A percentile compares a stretch with the other conserved stretches of the same genome.
Conservation (phyloP, 2,329 filamentous ascomycete genomes). For the Monosporascus sp. region DNA sequence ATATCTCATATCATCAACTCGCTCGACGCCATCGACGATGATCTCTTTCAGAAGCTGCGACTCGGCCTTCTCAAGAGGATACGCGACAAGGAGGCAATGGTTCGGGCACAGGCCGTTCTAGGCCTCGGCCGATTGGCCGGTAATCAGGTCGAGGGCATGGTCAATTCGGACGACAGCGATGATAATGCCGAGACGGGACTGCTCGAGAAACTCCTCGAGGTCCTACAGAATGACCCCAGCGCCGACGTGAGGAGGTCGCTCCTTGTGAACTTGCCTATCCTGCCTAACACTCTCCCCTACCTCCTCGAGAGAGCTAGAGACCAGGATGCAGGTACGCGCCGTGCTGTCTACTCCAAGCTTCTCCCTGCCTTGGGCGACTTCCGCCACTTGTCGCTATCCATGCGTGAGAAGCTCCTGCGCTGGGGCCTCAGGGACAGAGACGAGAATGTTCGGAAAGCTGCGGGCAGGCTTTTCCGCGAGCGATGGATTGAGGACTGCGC, state of each 20-base stretch:
- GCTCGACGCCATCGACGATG: slow-evolving; percentile 86
- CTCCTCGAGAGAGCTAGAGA: slow-evolving; percentile 89
- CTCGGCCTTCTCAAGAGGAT: slow-evolving; percentile 78
- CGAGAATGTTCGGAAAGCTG: slow-evolving; percentile 88
- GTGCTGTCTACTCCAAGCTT: slow-evolving; percentile 81
- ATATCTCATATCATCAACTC: slow-evolving; percentile 90
- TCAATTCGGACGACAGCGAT: slow-evolving; percentile 65
- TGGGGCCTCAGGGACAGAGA: slow-evolving; percentile 95
- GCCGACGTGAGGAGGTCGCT: slow-evolving; percentile 88
- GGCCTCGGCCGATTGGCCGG: slow-evolving; percentile 82
- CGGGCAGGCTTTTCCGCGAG: slow-evolving; percentile 83
- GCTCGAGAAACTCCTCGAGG: slow-evolving; percentile 77
- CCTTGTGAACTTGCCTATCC: slow-evolving; percentile 83
- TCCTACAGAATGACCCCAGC: slow-evolving; percentile 89
- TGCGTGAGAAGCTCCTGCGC: slow-evolving; percentile 89
- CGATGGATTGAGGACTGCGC: slow-evolving; percentile 98
- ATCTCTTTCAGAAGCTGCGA: slow-evolving; percentile 78
- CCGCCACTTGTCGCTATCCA: slow-evolving; percentile 83
- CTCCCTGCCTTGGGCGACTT: slow-evolving; percentile 91
- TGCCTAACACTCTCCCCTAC: slow-evolving; percentile 76
- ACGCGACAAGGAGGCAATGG: slow-evolving; percentile 88
- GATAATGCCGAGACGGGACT: slow-evolving; percentile 66
- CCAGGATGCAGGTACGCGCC: slow-evolving; percentile 75
- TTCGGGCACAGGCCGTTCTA: slow-evolving; percentile 86
- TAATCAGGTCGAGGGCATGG: slow-evolving; percentile 67